A percentile compares a stretch with the other conserved stretches of the same genome.
These are phyloP conservation scores for Rhazya stricta DNA, from an alignment of 257 asterid genomes.

Conservation along the genomic window DNA sequence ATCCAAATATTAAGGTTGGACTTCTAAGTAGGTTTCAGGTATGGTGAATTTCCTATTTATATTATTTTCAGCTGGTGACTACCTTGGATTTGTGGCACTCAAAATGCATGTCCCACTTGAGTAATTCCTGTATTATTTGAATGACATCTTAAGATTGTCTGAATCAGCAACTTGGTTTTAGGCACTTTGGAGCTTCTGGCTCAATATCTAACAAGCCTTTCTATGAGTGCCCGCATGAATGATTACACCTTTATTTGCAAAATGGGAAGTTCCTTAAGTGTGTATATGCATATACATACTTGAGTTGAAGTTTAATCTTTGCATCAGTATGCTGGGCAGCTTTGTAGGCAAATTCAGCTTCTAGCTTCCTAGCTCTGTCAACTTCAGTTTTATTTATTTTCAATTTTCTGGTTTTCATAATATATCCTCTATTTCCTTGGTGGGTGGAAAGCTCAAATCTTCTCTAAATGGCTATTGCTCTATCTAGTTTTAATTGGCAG, in stretches of 20 bases:
- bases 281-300: not conserved
- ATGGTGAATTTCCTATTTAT: slow-evolving; percentile 16
- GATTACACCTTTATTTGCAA: not conserved
- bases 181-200: not conserved
- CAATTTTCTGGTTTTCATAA: not conserved
- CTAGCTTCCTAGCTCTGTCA: not conserved
- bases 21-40: slow-evolving; percentile 98
- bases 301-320: not conserved
- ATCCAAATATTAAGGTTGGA: slow-evolving; percentile 61
- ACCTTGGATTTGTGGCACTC: not conserved
- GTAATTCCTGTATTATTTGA: not conserved
- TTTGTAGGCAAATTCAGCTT: slow-evolving; percentile 1
- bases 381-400: not conserved
- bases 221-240: not conserved
- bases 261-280: not conserved
- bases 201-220: not conserved
- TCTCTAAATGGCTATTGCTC: not conserved
- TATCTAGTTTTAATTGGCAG: not conserved
- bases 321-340: not conserved
- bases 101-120: not conserved
- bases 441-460: not conserved
- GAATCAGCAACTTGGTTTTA: not conserved
- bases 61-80: not conserved
- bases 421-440: not conserved
- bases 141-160: not conserved